A percentile compares a stretch with the other conserved stretches of the same genome.
These are phyloP conservation scores for Alternaria ventricosa DNA, from an alignment of 2,329 filamentous ascomycete species.

Conservation along the genomic window DNA sequence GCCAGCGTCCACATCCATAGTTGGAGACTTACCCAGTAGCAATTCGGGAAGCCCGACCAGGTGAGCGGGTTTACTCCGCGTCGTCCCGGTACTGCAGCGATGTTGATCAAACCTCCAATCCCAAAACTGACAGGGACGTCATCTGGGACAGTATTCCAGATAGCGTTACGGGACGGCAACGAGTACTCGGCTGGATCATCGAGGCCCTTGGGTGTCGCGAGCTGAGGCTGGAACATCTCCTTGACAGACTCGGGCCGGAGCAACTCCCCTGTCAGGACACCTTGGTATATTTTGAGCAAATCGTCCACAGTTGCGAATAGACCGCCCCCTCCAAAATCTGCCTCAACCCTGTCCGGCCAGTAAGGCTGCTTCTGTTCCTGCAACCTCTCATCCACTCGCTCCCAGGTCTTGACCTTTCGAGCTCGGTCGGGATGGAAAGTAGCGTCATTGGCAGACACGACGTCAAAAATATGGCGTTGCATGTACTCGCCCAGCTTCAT, in stretches of 20 bases:
- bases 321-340: not conserved
- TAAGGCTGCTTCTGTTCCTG: not conserved
- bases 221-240: not conserved
- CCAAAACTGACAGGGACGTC: not conserved
- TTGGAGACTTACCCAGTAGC: not conserved
- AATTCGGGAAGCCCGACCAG: not conserved
- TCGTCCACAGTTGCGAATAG: not conserved
- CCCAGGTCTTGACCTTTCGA: not conserved
- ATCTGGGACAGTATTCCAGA: not conserved
- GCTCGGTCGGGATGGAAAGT: not conserved
- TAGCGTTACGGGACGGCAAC: not conserved
- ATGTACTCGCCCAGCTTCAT: not conserved
- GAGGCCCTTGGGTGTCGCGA: not conserved
- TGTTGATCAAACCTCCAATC: not conserved
- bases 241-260: not conserved
- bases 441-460: not conserved
- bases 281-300: not conserved
- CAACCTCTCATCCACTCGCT: not conserved
- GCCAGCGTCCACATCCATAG: not conserved
- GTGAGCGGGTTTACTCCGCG: not conserved
- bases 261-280: not conserved
- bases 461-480: not conserved
- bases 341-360: not conserved
- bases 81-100: not conserved
- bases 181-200: not conserved